Conservation (phyloP, 2,329 filamentous ascomycete species). For the Colletotrichum liriopes region DNA sequence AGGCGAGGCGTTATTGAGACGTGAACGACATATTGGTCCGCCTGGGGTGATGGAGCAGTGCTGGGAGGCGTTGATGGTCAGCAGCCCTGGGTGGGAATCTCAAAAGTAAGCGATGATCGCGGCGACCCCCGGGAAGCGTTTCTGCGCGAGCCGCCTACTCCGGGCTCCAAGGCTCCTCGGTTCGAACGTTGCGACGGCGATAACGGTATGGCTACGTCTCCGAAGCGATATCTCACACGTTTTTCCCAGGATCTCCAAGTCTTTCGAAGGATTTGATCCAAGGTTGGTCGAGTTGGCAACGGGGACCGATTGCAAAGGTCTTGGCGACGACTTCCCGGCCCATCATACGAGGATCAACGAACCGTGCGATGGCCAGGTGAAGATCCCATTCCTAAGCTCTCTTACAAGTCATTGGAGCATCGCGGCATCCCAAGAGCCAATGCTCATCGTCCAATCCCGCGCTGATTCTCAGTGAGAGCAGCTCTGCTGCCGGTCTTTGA, state of each 20-base stretch:
- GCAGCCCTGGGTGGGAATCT: too few species aligned
- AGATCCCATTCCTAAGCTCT: background rate
- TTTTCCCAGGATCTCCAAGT: background rate
- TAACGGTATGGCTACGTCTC: too few species aligned
- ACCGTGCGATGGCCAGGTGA: background rate
- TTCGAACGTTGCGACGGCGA: too few species aligned
- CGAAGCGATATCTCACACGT: too few species aligned
- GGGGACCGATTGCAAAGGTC: background rate
- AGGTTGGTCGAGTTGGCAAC: background rate
- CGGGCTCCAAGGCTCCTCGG: too few species aligned
- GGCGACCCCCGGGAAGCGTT: too few species aligned
- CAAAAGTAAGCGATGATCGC: background rate
- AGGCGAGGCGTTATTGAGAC: conserved; percentile 25
- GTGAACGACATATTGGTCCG: conserved; percentile 26
- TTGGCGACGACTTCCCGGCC: conserved; percentile 9
- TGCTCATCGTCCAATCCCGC: too few species aligned
- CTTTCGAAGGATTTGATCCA: background rate
- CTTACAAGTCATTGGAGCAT: background rate
- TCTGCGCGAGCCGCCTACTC: too few species aligned
- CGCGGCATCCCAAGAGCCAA: background rate
- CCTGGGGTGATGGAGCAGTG: background rate
- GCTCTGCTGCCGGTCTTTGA: background rate
- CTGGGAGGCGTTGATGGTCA: background rate
- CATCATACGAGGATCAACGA: conserved; percentile 20
- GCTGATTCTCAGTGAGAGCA: background rate